Evolutionary conservation across 2,329 filamentous ascomycete species (phyloP).

Genomic region (Lasiodiplodia gonubiensis): DNA sequence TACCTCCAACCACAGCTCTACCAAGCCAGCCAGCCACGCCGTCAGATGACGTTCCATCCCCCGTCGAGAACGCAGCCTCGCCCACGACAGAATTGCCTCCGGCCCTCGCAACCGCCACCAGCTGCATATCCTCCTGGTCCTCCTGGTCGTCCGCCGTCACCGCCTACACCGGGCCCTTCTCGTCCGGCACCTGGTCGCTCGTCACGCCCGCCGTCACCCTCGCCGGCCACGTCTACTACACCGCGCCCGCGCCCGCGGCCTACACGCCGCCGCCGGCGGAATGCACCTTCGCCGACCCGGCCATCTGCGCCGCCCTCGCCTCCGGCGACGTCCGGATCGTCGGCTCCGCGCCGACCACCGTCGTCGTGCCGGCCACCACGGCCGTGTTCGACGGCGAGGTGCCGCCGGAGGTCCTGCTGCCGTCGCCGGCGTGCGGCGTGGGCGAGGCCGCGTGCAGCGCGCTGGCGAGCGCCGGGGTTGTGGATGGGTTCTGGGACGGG

Average conservation of each 20-base stretch:
- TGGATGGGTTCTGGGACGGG: background rate
- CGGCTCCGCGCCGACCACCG: background rate
- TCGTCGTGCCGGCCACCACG: background rate
- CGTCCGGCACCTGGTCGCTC: background rate
- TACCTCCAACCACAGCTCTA: background rate
- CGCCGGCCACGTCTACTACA: background rate
- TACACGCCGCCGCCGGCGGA: background rate
- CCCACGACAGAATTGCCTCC: background rate
- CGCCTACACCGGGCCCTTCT: background rate
- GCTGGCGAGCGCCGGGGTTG: background rate
- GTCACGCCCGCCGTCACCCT: background rate
- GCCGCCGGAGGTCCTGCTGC: background rate
- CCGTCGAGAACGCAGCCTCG: background rate
- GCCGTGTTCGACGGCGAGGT: background rate
- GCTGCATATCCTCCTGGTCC: background rate
- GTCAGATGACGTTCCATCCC: background rate
- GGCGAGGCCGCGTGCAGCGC: background rate
- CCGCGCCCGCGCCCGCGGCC: background rate
- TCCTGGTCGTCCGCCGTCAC: background rate
- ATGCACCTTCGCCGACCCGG: background rate
- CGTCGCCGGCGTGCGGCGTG: background rate
- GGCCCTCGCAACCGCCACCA: background rate
- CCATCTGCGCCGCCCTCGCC: background rate
- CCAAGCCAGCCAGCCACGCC: background rate
- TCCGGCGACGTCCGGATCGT: background rate